A percentile compares a stretch with the other conserved stretches of the same genome.
Evolutionary conservation across 441 rosid species (phyloP).

Genomic region (Omphalea diandra): DNA sequence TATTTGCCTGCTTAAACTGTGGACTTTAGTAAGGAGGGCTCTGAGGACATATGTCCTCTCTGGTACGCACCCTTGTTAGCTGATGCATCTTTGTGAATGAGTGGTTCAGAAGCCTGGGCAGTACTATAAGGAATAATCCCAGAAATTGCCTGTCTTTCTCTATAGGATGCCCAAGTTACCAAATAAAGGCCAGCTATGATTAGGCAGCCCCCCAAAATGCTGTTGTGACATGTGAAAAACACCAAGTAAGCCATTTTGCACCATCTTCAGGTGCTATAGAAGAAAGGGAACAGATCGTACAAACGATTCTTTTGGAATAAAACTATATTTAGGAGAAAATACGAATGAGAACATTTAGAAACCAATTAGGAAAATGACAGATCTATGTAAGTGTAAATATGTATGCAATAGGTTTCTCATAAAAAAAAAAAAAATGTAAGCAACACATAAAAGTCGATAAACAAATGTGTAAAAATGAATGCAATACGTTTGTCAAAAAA

Average conservation of each 20-base stretch:
- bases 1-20: slow-evolving; percentile 27
- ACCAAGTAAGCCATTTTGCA: slow-evolving; percentile 22
- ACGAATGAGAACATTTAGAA: not conserved
- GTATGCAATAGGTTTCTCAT: not conserved
- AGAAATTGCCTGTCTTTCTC: slow-evolving; percentile 43
- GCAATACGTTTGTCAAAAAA: too few species aligned
- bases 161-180: slow-evolving; percentile 92
- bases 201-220: slow-evolving; percentile 80
- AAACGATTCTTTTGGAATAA: not conserved
- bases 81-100: slow-evolving; percentile 49
- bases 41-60: slow-evolving; percentile 31
- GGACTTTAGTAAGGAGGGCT: slow-evolving; percentile 33
- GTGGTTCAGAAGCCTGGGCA: slow-evolving; percentile 41
- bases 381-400: not conserved
- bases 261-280: not conserved
- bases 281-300: not conserved
- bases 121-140: slow-evolving; percentile 35
- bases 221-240: slow-evolving; percentile 27
- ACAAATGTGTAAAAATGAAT: too few species aligned
- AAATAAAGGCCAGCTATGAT: slow-evolving; percentile 80
- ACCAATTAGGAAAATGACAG: not conserved
- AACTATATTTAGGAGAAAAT: not conserved
- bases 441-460: too few species aligned
- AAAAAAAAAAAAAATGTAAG: too few species aligned
- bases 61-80: slow-evolving; percentile 40